Conservation (phyloP, 202 grass and related monocot species). For the Carex arenaria region DNA sequence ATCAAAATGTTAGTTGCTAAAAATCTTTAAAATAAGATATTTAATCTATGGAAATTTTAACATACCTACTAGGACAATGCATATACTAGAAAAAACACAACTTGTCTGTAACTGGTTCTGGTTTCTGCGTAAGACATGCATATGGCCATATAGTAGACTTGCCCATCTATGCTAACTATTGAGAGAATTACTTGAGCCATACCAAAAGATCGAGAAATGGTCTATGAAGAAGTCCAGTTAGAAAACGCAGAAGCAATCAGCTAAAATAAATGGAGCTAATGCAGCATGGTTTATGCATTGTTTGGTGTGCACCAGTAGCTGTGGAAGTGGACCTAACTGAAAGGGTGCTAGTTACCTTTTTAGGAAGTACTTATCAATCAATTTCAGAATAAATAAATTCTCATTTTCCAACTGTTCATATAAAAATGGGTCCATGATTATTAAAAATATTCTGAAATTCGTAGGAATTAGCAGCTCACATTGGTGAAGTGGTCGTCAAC, state of each 20-base stretch:
- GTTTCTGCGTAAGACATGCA: neutral
- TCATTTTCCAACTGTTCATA: neutral
- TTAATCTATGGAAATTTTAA: neutral
- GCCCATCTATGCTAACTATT: neutral
- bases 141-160: neutral
- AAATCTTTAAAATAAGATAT: neutral
- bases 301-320: neutral
- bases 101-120: neutral
- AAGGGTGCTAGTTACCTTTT: neutral
- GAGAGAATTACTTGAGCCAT: neutral
- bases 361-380: neutral
- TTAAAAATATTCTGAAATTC: neutral
- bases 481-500: slow-evolving; percentile 93
- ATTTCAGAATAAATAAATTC: neutral
- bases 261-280: neutral
- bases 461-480: slow-evolving; percentile 93
- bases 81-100: neutral
- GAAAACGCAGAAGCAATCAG: neutral
- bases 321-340: neutral
- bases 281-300: neutral
- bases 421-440: neutral
- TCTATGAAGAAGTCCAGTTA: neutral
- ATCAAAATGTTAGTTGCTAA: neutral
- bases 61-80: neutral
- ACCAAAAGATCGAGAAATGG: neutral